Conservation (phyloP, 345 rosid species). For the Gossypium raimondii region DNA sequence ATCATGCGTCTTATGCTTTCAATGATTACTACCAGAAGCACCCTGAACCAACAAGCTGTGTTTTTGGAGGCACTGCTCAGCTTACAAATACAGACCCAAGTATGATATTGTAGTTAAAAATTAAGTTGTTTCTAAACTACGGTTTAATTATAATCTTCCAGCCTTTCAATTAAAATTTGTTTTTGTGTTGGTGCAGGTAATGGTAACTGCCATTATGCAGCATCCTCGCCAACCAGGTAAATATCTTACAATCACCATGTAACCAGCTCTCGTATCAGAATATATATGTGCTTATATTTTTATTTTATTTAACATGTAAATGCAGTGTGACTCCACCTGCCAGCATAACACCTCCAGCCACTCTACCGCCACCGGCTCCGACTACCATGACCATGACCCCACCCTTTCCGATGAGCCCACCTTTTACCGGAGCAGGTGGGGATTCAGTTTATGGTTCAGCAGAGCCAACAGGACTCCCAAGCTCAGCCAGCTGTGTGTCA, state of each 20-base stretch:
- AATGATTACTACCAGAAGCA: slow-evolving; percentile 93
- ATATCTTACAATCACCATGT: slow-evolving; percentile 12
- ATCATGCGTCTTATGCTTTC: slow-evolving; percentile 96
- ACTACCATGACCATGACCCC: slow-evolving; percentile 39
- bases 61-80: slow-evolving; percentile 88
- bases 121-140: not conserved
- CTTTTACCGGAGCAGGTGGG: slow-evolving; percentile 43
- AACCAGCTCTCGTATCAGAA: not conserved
- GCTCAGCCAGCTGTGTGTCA: slow-evolving; percentile 53
- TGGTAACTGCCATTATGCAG: slow-evolving; percentile 68
- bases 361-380: slow-evolving; percentile 38
- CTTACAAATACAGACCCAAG: slow-evolving; percentile 86
- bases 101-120: slow-evolving; percentile 31
- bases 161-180: not conserved
- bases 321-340: slow-evolving; percentile 55
- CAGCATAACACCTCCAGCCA: slow-evolving; percentile 27
- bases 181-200: slow-evolving; percentile 44
- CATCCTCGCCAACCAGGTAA: slow-evolving; percentile 43
- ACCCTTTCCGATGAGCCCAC: slow-evolving; percentile 31
- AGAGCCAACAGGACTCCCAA: slow-evolving; percentile 81
- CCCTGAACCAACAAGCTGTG: slow-evolving; percentile 82
- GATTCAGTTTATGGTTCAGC: slow-evolving; percentile 57
- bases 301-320: slow-evolving; percentile 14
- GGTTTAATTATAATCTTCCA: not conserved
- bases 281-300: slow-evolving; percentile 6